Evolutionary conservation across 1,284 basidiomycete genomes (phyloP).

Genomic region (Thelephora terrestris): DNA sequence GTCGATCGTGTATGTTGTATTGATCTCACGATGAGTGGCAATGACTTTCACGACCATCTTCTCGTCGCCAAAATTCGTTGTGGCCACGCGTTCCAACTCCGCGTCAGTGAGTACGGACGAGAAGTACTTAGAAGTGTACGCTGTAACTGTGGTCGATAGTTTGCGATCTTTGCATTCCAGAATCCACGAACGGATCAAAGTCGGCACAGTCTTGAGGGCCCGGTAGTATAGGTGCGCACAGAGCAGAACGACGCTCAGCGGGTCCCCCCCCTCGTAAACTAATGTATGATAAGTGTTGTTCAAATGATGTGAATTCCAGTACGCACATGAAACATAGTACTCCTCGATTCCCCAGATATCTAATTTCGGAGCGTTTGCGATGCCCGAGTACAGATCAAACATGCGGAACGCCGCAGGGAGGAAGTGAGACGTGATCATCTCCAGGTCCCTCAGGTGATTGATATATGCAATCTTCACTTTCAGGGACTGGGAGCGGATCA

Average conservation of each 20-base stretch:
- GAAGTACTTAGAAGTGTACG: slow-evolving; percentile 81
- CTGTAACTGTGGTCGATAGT: slow-evolving; percentile 63
- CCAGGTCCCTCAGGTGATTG: slow-evolving; percentile 70
- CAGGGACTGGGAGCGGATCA: slow-evolving; percentile 46
- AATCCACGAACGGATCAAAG: slow-evolving; percentile 80
- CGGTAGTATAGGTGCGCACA: slow-evolving; percentile 88
- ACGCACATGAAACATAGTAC: slow-evolving; percentile 73
- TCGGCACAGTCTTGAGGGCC: slow-evolving; percentile 72
- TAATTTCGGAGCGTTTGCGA: slow-evolving; percentile 60
- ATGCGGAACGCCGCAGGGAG: slow-evolving; percentile 70
- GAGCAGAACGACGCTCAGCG: slow-evolving; percentile 56
- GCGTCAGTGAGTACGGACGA: slow-evolving; percentile 83
- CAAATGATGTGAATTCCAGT: not conserved
- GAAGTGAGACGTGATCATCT: slow-evolving; percentile 56
- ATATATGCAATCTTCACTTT: slow-evolving; percentile 77
- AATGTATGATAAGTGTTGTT: slow-evolving; percentile 7
- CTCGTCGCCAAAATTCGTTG: slow-evolving; percentile 69
- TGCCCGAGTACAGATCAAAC: slow-evolving; percentile 53
- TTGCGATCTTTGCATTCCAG: slow-evolving; percentile 85
- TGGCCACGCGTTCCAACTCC: slow-evolving; percentile 68
- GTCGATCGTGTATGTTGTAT: slow-evolving; percentile 80
- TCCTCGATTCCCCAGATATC: slow-evolving; percentile 82
- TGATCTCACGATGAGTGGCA: slow-evolving; percentile 62
- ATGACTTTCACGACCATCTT: slow-evolving; percentile 74
- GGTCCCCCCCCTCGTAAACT: slow-evolving; percentile 56